Evolutionary conservation across 2,329 filamentous ascomycete species (phyloP), one percentile per base, ranked within the genome.

Genomic region (Cladosporium velox): DNA sequence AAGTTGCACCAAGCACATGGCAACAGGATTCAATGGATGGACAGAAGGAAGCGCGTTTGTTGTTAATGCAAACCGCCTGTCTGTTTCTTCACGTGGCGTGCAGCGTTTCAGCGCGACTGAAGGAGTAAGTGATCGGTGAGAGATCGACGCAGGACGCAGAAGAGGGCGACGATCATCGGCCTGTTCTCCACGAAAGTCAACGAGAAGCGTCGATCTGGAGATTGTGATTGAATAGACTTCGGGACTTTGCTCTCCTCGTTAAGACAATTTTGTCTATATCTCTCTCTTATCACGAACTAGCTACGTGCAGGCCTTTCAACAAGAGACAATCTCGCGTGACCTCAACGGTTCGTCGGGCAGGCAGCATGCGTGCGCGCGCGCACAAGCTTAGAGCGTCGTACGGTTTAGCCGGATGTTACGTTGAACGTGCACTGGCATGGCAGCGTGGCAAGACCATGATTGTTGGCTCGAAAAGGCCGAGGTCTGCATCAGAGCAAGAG

Each of bases 61-160:
- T 55, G 52, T 55, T 32, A 12, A 32, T 34, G 52, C 32, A 32
- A 34, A 35, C 55, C 26, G n/a, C 55, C 57, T 24, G 44, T 34
- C 49, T 24, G 24, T 28, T 32, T 63, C 60, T 63, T 63, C 60
- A 63, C 60, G 60, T 63, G 60, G 60, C 60, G 41, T 55, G 49
- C 34, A 34, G 34, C 32, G 60, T 63, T 63, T 63, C 60, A 63
- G 21, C 47, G 60, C 30, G n/a, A 63, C 47, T 24, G 49, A 63
- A 30, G 24, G 60, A 63, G 60, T 55, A 63, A 63, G 21, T 52
- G 60, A 63, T 63, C 47, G 49, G 34, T 54, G 60, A 47, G 60
- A 47, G n/a, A 63, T 63, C 49, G 38, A 62, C 59, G n/a, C 7
- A 47, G n/a, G 38, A 62, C 59, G n/a, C n/a, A 47, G n/a, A 21